Evolutionary conservation across 257 asterid genomes (phyloP).

Genomic region (Gynochthodes officinalis): DNA sequence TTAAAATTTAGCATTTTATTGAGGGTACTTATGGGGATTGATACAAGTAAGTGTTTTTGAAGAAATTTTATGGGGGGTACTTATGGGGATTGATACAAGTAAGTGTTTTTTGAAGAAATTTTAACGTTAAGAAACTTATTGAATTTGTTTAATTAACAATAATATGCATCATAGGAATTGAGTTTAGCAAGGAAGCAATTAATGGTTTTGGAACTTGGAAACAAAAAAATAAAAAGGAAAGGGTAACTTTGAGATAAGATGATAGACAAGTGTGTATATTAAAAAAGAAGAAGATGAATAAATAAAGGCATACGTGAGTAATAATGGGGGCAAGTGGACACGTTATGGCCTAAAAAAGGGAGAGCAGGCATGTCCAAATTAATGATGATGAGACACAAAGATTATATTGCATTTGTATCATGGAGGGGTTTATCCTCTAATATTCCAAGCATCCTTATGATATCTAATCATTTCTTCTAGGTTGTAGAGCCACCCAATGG

Average conservation of each 20-base stretch:
- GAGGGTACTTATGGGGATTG: no score
- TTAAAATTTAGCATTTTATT: no score
- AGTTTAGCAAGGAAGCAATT: background rate
- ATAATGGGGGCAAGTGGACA: background rate
- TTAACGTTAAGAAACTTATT: no score
- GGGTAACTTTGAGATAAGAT: background rate
- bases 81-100: no score
- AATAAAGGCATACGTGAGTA: background rate
- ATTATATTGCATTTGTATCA: constrained; percentile 5
- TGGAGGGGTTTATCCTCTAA: background rate
- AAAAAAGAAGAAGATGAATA: background rate
- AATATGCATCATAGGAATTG: background rate
- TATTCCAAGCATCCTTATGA: background rate
- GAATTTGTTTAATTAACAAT: no score
- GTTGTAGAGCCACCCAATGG: background rate
- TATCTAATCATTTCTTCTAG: background rate
- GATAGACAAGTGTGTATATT: background rate
- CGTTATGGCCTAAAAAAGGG: background rate
- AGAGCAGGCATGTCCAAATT: constrained; percentile 3
- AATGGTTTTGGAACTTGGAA: background rate
- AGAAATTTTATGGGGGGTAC: no score
- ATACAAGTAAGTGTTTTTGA: no score
- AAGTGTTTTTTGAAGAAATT: no score
- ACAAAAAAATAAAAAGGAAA: background rate
- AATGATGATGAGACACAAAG: constrained; percentile 15